Base-by-base conservation (phyloP, 2,329 filamentous ascomycete species). In the Fusarium albosuccineum region DNA sequence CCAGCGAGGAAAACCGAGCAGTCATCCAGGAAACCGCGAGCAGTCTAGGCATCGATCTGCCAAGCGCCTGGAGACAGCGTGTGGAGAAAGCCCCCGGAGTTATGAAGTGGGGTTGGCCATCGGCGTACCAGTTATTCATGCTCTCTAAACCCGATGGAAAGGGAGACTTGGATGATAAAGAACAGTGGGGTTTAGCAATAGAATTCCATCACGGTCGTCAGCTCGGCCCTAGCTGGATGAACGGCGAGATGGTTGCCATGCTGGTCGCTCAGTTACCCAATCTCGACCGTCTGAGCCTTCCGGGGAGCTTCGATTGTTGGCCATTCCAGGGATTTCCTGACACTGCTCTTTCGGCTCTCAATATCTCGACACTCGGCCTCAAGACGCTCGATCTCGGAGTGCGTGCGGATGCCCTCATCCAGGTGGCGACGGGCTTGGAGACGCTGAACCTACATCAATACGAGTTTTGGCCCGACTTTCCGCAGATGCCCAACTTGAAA, bases 381-480 rank as follows among this genome's bases (percentile, higher is more conserved):
- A 58, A 44, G 30, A 50, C n/a, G 8, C 49, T 53, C 13, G 54
- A 49, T 11, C 14, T 36, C 17, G 36, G 30, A 6, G n/a, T 39
- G 5, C 9, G 42, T 7, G 22, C 26, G 4, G 11, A 11, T 8
- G 14, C 36, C 9, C 7, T 49, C 26, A 36, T 51, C 10, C 37
- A 46, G 27, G 33, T 54, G 30, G 50, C 55, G 4, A 9, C 37
- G 7, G 27, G 44, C 16, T 36, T 62, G 34, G 55, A 62, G 49
- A 29, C 39, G n/a, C 16, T 60, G 5, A 60, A 45, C 33, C 39
- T 59, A 8, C 33, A 41, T 10, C 48, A 50, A 50, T 27, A 9
- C 9, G 7, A 16, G 8, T 13, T 30, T 17, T 11, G 36, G 6
- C 1, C 9, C 16, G 7, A 9, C 6, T 13, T 34, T 5, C 55